Base-by-base conservation (phyloP, 495 filamentous ascomycete genomes). In the Penicillium coprophilum region DNA sequence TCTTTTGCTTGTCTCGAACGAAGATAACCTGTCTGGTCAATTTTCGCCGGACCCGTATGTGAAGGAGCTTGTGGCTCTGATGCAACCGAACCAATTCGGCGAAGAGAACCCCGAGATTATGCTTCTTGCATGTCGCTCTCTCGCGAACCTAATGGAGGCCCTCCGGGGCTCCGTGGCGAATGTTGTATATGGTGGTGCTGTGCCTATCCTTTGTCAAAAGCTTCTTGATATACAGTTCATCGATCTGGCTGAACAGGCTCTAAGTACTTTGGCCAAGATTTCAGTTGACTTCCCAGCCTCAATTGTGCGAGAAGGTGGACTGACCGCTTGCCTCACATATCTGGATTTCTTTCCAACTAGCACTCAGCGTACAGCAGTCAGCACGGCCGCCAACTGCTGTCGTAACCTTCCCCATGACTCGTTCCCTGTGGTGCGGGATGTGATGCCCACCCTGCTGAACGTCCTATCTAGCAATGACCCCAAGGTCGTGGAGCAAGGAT, bases 61-160 rank as follows among this genome's bases (percentile, higher is more conserved):
- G 50, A 97, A 97, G 73, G 95, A 99, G 67, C 79, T 99, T 55
- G 91, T 97, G 27, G 71, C 80, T 1, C 74, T 99, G 61, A 97
- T 99, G 94, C 87, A 95, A 60, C 91, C 93, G 0, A 87, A 85
- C 66, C 88, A 93, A 27, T 82, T 86, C 44, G 91, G 90, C 19
- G 90, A 92, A 61, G 91, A 95, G 68, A 96, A 96, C 65, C 88
- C 92, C 4, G 93, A 99, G 71, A 96, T 97, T 61, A 97, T 97
- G 92, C 86, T 97, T 3, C 82, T 97, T 56, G 95, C 95, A 5
- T 97, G 95, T 69, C 89, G 95, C 46, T 97, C 90, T 70, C 85
- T 99, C 46, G 95, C 95, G 46, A 97, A 99, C 63, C 71, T 99
- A 30, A 99, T 99, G 93, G 95, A 99, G 69, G 95, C 95, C 28